Conservation (phyloP, 345 rosid genomes). For the Syzygium aromaticum region DNA sequence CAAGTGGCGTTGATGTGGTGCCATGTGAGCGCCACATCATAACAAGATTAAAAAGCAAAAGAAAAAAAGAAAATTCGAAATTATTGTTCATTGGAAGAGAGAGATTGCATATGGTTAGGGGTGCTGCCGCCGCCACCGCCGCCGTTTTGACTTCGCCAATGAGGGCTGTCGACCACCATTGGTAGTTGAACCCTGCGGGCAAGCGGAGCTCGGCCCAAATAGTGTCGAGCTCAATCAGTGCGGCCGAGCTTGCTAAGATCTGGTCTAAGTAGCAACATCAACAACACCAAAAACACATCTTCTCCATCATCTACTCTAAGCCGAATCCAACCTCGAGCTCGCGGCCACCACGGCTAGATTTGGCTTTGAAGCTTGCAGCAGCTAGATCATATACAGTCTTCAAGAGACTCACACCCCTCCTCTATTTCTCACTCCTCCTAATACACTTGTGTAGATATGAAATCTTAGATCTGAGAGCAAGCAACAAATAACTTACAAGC, state of each 20-base stretch:
- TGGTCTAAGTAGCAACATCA: background rate
- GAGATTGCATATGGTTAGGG: background rate
- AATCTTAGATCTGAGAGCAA: too few species aligned
- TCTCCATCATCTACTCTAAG: background rate
- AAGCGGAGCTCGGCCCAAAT: background rate
- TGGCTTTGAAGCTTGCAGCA: background rate
- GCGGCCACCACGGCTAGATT: too few species aligned
- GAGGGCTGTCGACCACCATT: background rate
- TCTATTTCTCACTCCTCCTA: background rate
- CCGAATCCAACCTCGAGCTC: too few species aligned
- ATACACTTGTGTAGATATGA: background rate
- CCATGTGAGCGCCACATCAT: accelerated
- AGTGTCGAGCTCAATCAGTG: background rate
- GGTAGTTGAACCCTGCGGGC: background rate
- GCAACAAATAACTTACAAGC: background rate
- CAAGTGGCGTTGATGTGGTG: background rate
- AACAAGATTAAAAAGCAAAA: too few species aligned
- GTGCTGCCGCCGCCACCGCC: background rate
- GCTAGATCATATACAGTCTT: background rate
- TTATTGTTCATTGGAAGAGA: background rate
- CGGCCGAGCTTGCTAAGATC: background rate
- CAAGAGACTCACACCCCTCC: background rate
- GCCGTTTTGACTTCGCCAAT: background rate
- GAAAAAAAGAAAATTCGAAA: background rate
- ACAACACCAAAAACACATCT: background rate